Conservation (phyloP, 352 stramenopile genomes). For the Phytophthora macrochlamydospora region DNA sequence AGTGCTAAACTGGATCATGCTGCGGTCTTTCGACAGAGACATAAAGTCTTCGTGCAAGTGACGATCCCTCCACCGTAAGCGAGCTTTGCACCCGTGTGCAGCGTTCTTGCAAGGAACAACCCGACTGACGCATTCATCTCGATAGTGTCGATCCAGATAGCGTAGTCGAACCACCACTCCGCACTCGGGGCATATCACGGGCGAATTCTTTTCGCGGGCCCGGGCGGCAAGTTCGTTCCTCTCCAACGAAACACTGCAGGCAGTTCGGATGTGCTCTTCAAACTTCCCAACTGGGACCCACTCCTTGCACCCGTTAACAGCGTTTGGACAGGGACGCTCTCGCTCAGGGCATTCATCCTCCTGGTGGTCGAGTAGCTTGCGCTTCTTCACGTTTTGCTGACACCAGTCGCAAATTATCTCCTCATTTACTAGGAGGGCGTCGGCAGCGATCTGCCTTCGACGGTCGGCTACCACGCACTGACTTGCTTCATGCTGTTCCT, state of each 20-base stretch:
- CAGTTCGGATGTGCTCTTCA: conserved; percentile 48
- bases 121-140: conserved; percentile 61
- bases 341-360: conserved; percentile 75
- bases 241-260: conserved; percentile 58
- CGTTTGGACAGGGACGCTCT: conserved; percentile 73
- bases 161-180: conserved; percentile 44
- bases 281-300: conserved; percentile 74
- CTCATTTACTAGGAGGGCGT: conserved; percentile 57
- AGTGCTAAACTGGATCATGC: conserved; percentile 55
- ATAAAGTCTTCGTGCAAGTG: conserved; percentile 75
- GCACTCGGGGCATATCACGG: conserved; percentile 57
- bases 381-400: conserved; percentile 61
- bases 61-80: conserved; percentile 67
- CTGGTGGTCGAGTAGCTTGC: conserved; percentile 72
- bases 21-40: conserved; percentile 45
- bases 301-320: conserved; percentile 58
- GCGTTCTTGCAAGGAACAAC: conserved; percentile 75
- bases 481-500: conserved; percentile 43
- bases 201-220: conserved; percentile 53
- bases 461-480: conserved; percentile 52
- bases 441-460: conserved; percentile 42
- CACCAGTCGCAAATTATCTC: conserved; percentile 72
- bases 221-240: conserved; percentile 56
- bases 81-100: conserved; percentile 60
- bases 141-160: conserved; percentile 42